Evolutionary conservation across 345 rosid species (phyloP), one percentile per base, ranked within the genome.

Genomic region (Litchi chinensis): DNA sequence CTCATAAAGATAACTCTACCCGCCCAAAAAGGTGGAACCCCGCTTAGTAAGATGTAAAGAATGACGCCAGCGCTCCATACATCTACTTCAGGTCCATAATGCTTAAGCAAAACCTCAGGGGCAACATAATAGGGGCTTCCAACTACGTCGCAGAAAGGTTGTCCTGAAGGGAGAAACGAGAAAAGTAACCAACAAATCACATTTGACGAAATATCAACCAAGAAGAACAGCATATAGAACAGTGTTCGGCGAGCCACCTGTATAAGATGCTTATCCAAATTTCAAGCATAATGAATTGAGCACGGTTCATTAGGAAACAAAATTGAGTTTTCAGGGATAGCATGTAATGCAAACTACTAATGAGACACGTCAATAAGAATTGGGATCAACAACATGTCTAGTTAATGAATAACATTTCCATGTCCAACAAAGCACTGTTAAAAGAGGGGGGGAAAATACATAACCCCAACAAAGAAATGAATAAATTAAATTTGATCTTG

Each of bases 91-190:
- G 95, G 97, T 83, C 99, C 99, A 85, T 96, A 94, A 80, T 84
- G 81, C 82, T 96, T 94, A 9, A 87, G 88, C 77, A 96, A 86
- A 71, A 96, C 98, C 87, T 96, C 99, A 0, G 99, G 99, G 37
- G 99, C 99, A 81, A 96, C 99, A 50, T 96, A 96, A 77, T 93
- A 96, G 13, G 99, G 98, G 82, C 99, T 96, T 73, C 99, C 99
- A 24, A 96, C 99, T 68, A 96, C 98, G 86, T 96, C 99, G 32
- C 79, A 80, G 73, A 93, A 88, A 71, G 82, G 83, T 81, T 94
- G 97, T 73, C 97, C 99, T 94, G 88, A 60, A 86, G 39, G 62
- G 6, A 77, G 63, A 74, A 77, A 65, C 66, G 15, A 73, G 13
- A 50, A 76, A 79, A 64, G 52, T 24, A 70, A 50, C 39, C 54